These are phyloP conservation scores for Saccharum spontaneum DNA, from an alignment of 176 grass and related monocot genomes.

Conservation along the genomic window DNA sequence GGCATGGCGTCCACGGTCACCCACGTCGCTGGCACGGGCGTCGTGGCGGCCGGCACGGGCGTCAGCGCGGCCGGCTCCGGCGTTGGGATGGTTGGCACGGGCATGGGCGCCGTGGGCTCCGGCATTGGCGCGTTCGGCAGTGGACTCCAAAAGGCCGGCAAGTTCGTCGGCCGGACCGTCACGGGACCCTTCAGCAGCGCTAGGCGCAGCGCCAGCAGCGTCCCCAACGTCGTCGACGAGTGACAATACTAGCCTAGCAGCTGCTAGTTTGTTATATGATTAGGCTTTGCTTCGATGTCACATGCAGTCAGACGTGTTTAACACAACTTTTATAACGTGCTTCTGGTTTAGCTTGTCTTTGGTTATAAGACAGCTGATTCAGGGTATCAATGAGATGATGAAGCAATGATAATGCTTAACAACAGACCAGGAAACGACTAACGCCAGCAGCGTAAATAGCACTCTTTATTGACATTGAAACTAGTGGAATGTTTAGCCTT, in stretches of 20 bases:
- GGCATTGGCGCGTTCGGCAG: conserved; percentile 66
- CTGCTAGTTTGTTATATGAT: background rate
- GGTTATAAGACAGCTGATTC: background rate
- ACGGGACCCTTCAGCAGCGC: conserved; percentile 73
- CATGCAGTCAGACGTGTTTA: background rate
- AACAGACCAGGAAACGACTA: background rate
- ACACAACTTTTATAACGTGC: background rate
- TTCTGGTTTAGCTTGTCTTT: background rate
- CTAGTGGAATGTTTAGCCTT: conserved; percentile 27
- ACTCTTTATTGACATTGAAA: conserved; percentile 24
- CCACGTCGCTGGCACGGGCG: conserved; percentile 44
- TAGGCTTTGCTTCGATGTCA: background rate
- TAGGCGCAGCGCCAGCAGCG: conserved; percentile 55
- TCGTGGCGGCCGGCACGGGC: conserved; percentile 48
- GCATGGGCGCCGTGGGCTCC: conserved; percentile 64
- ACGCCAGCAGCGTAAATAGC: background rate
- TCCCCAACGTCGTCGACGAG: conserved; percentile 35
- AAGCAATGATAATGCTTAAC: background rate
- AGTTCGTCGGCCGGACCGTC: conserved; percentile 70
- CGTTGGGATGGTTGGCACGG: conserved; percentile 56
- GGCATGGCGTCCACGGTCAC: conserved; percentile 60
- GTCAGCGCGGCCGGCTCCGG: conserved; percentile 45
- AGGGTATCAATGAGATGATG: background rate
- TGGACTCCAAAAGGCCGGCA: conserved; percentile 75
- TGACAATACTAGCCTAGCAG: background rate